Conservation (phyloP, 1,139 yeast species). For the Suhomyces kunorum region DNA sequence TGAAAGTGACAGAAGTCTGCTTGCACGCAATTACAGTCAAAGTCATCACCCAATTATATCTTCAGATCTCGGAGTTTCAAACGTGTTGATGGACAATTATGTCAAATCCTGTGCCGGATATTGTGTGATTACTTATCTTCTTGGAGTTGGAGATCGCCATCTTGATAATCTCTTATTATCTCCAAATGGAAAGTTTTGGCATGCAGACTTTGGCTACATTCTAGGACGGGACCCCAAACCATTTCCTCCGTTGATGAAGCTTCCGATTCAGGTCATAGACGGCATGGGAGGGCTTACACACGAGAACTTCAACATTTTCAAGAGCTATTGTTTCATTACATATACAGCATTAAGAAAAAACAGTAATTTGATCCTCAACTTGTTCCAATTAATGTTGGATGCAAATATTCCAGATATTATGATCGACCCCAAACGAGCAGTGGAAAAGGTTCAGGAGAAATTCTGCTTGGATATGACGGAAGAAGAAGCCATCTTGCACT, state of each 20-base stretch:
- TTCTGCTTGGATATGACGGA: conserved; percentile 92
- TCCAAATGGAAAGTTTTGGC: conserved; percentile 82
- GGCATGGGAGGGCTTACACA: conserved; percentile 96
- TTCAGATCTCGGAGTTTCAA: conserved; percentile 71
- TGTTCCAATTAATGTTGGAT: conserved; percentile 92
- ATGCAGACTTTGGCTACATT: conserved; percentile 96
- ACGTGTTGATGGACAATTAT: conserved; percentile 86
- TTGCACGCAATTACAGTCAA: conserved; percentile 1
- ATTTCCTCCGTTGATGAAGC: conserved; percentile 96
- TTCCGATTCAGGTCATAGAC: conserved; percentile 94
- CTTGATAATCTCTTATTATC: conserved; percentile 78
- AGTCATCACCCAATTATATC: conserved; percentile 21
- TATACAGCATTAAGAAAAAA: conserved; percentile 88
- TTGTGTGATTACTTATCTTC: conserved; percentile 89
- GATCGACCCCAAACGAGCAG: conserved; percentile 73
- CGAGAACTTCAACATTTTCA: conserved; percentile 80
- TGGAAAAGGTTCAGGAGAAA: conserved; percentile 89
- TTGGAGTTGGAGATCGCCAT: conserved; percentile 98
- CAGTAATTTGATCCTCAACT: conserved; percentile 82
- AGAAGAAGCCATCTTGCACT: conserved; percentile 91
- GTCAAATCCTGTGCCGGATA: conserved; percentile 97
- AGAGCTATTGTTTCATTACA: conserved; percentile 92
- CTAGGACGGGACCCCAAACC: conserved; percentile 97
- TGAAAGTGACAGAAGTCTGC: neutral
- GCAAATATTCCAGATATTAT: conserved; percentile 88